These are phyloP conservation scores for Chlorella vulgaris DNA, from an alignment of 139 green algal genomes.

Conservation along the genomic window DNA sequence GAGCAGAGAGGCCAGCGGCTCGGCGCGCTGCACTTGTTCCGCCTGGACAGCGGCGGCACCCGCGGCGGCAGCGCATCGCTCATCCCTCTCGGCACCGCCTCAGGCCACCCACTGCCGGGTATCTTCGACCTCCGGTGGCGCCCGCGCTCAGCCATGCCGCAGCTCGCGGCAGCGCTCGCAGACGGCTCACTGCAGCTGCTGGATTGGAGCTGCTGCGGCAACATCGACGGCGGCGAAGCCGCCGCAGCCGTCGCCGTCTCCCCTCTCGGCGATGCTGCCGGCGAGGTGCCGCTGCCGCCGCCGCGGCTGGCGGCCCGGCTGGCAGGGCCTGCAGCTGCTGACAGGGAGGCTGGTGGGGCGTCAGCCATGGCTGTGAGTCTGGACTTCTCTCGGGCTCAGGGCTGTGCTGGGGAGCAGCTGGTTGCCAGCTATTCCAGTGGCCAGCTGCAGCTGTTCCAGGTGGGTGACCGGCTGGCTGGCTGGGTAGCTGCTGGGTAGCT, in stretches of 20 bases:
- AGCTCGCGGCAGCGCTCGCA: slow-evolving; percentile 31
- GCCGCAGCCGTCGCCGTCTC: not conserved
- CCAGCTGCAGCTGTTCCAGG: slow-evolving; percentile 28
- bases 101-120: slow-evolving; percentile 17
- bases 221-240: not conserved
- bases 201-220: not conserved
- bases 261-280: not conserved
- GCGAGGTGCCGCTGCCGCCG: not conserved
- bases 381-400: not conserved
- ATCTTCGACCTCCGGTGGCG: slow-evolving; percentile 47
- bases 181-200: slow-evolving; percentile 36
- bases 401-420: not conserved
- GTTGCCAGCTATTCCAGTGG: slow-evolving; percentile 24
- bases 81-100: not conserved
- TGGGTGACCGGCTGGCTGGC: too few relatives aligned
- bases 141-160: slow-evolving; percentile 1
- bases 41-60: not conserved
- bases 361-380: slow-evolving; percentile 26
- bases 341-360: not conserved
- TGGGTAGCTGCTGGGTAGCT: too few relatives aligned
- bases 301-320: not conserved
- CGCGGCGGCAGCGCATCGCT: not conserved
- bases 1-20: slow-evolving; percentile 50
- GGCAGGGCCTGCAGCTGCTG: not conserved
- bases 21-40: slow-evolving; percentile 58